Conservation (phyloP, 1,284 basidiomycete genomes). For the Ustilago loliicola region DNA sequence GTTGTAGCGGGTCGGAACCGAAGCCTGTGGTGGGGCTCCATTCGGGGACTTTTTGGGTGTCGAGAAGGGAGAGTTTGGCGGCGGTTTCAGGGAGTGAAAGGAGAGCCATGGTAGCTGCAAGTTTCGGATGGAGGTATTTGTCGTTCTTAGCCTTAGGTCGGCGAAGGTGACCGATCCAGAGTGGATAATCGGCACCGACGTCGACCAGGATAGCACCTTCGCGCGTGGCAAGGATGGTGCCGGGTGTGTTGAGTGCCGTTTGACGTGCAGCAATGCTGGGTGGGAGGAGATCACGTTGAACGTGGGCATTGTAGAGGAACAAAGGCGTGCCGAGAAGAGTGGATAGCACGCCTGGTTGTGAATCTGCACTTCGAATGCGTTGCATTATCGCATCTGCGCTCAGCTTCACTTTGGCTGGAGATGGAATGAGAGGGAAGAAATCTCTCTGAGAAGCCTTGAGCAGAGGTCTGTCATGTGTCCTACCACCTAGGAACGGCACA, state of each 20-base stretch:
- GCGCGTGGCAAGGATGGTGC: slow-evolving; percentile 71
- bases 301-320: slow-evolving; percentile 72
- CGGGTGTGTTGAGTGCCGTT: slow-evolving; percentile 50
- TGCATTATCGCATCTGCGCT: slow-evolving; percentile 71
- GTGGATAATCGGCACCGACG: slow-evolving; percentile 66
- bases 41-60: slow-evolving; percentile 67
- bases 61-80: slow-evolving; percentile 47
- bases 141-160: slow-evolving; percentile 71
- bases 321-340: slow-evolving; percentile 64
- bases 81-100: slow-evolving; percentile 65
- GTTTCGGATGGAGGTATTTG: slow-evolving; percentile 71
- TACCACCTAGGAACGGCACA: slow-evolving; percentile 70
- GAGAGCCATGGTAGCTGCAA: slow-evolving; percentile 71
- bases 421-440: slow-evolving; percentile 33
- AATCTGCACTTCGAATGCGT: slow-evolving; percentile 72
- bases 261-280: slow-evolving; percentile 28
- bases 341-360: slow-evolving; percentile 72
- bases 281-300: slow-evolving; percentile 65
- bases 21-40: slow-evolving; percentile 63
- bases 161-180: slow-evolving; percentile 73
- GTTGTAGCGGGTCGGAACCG: slow-evolving; percentile 19
- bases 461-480: slow-evolving; percentile 71
- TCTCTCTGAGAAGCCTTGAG: slow-evolving; percentile 70
- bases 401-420: slow-evolving; percentile 40
- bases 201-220: slow-evolving; percentile 72